Conservation (phyloP, 441 rosid genomes). For the Raphanus hybrid region DNA sequence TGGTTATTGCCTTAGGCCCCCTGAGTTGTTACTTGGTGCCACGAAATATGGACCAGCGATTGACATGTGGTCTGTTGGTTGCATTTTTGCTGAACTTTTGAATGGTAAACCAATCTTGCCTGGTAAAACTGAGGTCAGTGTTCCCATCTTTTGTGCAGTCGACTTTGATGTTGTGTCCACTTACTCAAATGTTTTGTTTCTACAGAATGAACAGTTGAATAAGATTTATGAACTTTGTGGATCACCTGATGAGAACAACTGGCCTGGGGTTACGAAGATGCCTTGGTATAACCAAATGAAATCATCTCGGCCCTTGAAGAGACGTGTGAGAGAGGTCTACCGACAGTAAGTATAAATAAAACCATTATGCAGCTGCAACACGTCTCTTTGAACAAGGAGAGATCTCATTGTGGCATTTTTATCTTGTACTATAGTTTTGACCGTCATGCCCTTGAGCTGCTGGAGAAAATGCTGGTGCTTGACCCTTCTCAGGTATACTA, state of each 20-base stretch:
- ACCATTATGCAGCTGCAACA: background rate
- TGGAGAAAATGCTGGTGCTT: slow-evolving; percentile 92
- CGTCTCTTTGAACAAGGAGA: slow-evolving; percentile 17
- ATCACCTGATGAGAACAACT: slow-evolving; percentile 84
- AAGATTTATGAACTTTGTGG: slow-evolving; percentile 97
- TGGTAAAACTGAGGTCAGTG: slow-evolving; percentile 83
- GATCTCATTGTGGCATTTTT: slow-evolving; percentile 12
- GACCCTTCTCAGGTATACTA: slow-evolving; percentile 88
- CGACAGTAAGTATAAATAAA: slow-evolving; percentile 66
- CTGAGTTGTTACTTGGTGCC: slow-evolving; percentile 95
- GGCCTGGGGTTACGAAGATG: slow-evolving; percentile 95
- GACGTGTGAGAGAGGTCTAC: slow-evolving; percentile 88
- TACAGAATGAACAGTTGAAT: slow-evolving; percentile 87
- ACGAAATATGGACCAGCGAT: slow-evolving; percentile 99
- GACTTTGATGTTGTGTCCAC: slow-evolving; percentile 15
- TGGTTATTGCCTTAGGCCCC: slow-evolving; percentile 67
- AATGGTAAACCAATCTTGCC: slow-evolving; percentile 93
- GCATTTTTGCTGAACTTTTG: slow-evolving; percentile 94
- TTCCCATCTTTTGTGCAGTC: background rate
- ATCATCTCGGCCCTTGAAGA: slow-evolving; percentile 79
- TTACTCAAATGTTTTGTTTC: slow-evolving; percentile 16
- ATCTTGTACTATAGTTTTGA: slow-evolving; percentile 61
- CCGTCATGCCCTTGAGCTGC: slow-evolving; percentile 90
- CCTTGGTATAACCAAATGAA: slow-evolving; percentile 93
- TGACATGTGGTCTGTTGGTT: slow-evolving; percentile 99